Conservation (phyloP, 2,329 filamentous ascomycete genomes). For the Colletotrichum filicis region DNA sequence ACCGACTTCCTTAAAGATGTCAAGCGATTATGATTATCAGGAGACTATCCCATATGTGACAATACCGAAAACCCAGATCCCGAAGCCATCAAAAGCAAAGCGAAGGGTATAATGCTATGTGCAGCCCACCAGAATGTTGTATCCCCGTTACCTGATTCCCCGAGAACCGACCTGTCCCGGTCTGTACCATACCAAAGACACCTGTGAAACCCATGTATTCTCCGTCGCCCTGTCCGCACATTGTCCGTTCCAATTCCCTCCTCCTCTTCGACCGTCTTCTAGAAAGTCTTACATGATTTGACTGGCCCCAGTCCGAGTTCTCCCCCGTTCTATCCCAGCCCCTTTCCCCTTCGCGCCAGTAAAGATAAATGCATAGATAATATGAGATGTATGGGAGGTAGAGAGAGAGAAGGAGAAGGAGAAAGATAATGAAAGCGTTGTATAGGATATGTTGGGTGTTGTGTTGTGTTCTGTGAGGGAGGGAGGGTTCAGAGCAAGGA, state of each 20-base stretch:
- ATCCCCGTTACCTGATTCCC: conserved; percentile 12
- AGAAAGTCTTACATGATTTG: not conserved
- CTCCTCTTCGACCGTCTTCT: not conserved
- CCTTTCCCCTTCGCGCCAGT: conserved; percentile 5
- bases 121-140: conserved; percentile 33
- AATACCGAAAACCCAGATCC: conserved; percentile 24
- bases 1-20: conserved; percentile 7
- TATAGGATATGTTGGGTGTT: not conserved
- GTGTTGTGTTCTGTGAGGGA: not conserved
- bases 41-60: conserved; percentile 35
- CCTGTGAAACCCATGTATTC: conserved; percentile 1
- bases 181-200: not conserved
- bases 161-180: not conserved
- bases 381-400: conserved; percentile 16
- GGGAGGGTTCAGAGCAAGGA: not conserved
- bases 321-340: not conserved
- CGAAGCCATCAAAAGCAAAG: conserved; percentile 28
- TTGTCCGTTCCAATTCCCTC: not conserved
- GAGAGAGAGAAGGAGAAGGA: not conserved
- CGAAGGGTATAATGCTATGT: conserved; percentile 38
- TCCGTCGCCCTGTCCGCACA: not conserved
- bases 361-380: conserved; percentile 21
- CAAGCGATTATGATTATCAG: conserved; percentile 35
- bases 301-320: not conserved
- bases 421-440: not conserved